Base-by-base conservation (phyloP, 129 eudicot genomes). In the sunflower (Helianthus annuus) region DNA sequence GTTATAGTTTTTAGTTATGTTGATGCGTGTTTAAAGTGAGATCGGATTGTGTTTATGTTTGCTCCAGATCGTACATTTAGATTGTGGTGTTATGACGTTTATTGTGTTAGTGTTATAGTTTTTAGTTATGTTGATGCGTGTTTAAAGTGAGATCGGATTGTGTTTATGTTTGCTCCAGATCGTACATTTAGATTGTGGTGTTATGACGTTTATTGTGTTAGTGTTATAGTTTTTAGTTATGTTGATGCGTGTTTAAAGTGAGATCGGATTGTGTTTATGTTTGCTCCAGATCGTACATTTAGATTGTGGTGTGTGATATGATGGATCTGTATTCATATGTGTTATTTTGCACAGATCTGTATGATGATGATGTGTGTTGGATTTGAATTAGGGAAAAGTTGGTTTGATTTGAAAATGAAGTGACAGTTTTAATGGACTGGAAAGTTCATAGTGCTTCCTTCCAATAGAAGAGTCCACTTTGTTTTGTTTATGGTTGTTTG, bases 281-380 rank as follows among this genome's bases (percentile, higher is more conserved):
- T 70, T 22, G 64, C 64, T 74, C 44, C 24, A 65, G 22, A 64
- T 74, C 64, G 13, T 61, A 2, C 15, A 15, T 73, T 42, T 55
- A 36, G 66, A 49, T 73, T 73, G 14, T 49, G 52, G 27, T 64
- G 13, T 5, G 38, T 10, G 59, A 75, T 75, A 57, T 10, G 59
- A 75, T 75, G 48, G 58, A 75, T 75, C 56, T 10, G 8, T 49
- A 64, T 54, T 24, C 38, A 8, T 64, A 19, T 40, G n/a, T 36
- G 38, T 61, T 60, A 5, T 10, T 48, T 24, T 67, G 68, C 45
- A 59, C 59, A n/a, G 67, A 65, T 75, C 72, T 75, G 15, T 60
- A 6, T 63, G 79, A 61, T 10, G 40, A 52, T 51, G 46, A 17
- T 3, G 61, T 73, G 60, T 5, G 32, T 74, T 64, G 55, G 71